phyloP scores from a whole-genome alignment of 2,329 filamentous ascomycete genomes.

The Neonectria neomacrospora region DNA sequence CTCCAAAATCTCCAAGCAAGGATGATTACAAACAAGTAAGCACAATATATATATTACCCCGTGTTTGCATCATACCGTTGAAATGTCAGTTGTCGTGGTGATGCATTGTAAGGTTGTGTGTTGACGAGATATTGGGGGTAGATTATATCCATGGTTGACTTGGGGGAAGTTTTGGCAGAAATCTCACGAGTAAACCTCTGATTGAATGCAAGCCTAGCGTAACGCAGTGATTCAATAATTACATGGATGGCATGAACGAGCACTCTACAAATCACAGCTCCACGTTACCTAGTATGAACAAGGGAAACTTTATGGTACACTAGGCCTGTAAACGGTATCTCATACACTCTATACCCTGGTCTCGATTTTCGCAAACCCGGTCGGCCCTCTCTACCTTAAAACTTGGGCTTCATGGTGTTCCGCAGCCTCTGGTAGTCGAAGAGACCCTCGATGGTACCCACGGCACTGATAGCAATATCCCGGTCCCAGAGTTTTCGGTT shows the following conservation, averaged over 20 bases:
- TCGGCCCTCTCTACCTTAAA: conserved; percentile 53
- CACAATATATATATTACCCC: background rate
- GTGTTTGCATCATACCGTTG: background rate
- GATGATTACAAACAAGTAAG: background rate
- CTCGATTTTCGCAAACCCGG: conserved; percentile 49
- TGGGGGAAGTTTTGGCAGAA: background rate
- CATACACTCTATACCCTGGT: conserved; percentile 66
- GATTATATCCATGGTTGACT: background rate
- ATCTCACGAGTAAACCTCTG: too few species aligned
- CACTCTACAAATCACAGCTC: conserved; percentile 45
- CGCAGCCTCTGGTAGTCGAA: conserved; percentile 83
- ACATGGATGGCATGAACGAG: conserved; percentile 18
- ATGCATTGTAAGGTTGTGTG: background rate
- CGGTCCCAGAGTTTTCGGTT: conserved; percentile 97
- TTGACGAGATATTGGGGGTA: too few species aligned
- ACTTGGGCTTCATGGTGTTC: conserved; percentile 88
- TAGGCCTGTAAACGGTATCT: conserved; percentile 64
- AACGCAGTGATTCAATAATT: conserved; percentile 2
- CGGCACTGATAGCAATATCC: conserved; percentile 92
- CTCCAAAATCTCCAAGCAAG: background rate
- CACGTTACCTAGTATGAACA: conserved; percentile 51
- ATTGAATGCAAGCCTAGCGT: background rate
- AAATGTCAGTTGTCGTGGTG: background rate
- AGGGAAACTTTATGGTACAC: conserved; percentile 65
- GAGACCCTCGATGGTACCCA: conserved; percentile 90